Percentiles rank a stretch among this genome's conserved stretches.
Evolutionary conservation across 2,329 filamentous ascomycete genomes (phyloP).

Genomic region (Alternaria ethzedia): DNA sequence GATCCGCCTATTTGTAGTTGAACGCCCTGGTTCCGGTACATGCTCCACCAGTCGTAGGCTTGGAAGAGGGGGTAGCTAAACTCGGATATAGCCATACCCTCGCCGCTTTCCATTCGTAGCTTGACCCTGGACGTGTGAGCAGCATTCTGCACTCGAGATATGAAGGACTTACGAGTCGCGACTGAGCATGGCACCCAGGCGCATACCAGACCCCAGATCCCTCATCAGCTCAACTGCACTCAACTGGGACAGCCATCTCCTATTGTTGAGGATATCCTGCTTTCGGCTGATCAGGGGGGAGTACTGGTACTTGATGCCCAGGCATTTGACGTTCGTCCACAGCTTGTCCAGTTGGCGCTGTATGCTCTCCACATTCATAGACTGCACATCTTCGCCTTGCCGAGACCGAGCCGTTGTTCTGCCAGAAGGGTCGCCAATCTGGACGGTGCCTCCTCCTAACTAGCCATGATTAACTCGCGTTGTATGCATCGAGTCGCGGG

Average conservation of each 20-base stretch:
- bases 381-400: conserved; percentile 59
- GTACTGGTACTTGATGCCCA: conserved; percentile 71
- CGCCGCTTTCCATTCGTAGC: conserved; percentile 79
- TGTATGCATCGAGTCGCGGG: conserved; percentile 5
- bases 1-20: conserved; percentile 93
- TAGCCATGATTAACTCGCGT: conserved; percentile 36
- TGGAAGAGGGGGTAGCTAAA: conserved; percentile 94
- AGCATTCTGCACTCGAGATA: no score
- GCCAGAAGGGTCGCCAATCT: conserved; percentile 79
- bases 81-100: conserved; percentile 93
- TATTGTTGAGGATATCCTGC: conserved; percentile 78
- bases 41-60: conserved; percentile 94
- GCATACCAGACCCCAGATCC: conserved; percentile 73
- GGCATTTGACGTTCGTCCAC: conserved; percentile 73
- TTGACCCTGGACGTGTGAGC: conserved; percentile 66
- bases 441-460: conserved; percentile 76
- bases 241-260: conserved; percentile 77
- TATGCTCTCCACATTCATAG: conserved; percentile 71
- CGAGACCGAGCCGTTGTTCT: conserved; percentile 67
- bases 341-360: conserved; percentile 73
- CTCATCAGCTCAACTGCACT: conserved; percentile 77
- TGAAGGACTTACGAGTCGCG: conserved; percentile 76
- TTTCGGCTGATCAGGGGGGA: conserved; percentile 68
- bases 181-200: conserved; percentile 85
- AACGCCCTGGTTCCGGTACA: conserved; percentile 72